Percentiles rank a stretch among this genome's conserved stretches.
Evolutionary conservation across 306 rosid genomes (phyloP).

Genomic region (Carpinus viminea): DNA sequence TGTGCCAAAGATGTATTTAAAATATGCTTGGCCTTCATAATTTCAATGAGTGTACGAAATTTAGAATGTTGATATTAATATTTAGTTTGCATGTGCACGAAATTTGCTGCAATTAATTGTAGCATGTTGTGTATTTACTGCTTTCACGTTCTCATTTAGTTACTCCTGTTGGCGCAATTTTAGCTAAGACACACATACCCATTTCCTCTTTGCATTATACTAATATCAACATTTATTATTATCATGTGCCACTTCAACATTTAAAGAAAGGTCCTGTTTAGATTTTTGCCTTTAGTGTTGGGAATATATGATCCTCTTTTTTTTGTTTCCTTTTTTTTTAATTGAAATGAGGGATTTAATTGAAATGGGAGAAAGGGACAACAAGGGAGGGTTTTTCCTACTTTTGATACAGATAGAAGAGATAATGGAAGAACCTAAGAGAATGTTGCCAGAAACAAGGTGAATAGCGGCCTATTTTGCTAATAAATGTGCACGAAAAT

Average conservation of each 20-base stretch:
- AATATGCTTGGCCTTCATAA: constrained; percentile 26
- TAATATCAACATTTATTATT: constrained; percentile 41
- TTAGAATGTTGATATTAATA: background rate
- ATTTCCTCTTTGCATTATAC: constrained; percentile 38
- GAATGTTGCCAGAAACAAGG: too few species aligned
- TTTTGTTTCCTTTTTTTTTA: too few species aligned
- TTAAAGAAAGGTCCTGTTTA: constrained; percentile 1
- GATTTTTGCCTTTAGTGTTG: background rate
- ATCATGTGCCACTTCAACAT: constrained; percentile 40
- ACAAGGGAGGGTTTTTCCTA: too few species aligned
- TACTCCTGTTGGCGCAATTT: constrained; percentile 55
- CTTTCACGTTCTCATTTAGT: constrained; percentile 59
- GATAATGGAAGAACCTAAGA: too few species aligned
- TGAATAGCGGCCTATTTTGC: too few species aligned
- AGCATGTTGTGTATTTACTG: constrained; percentile 57
- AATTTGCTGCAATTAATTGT: constrained; percentile 48
- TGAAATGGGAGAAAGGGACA: too few species aligned
- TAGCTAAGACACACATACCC: constrained; percentile 48
- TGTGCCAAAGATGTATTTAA: constrained; percentile 43
- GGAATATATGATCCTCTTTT: background rate
- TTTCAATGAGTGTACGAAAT: constrained; percentile 13
- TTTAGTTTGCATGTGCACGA: constrained; percentile 43
- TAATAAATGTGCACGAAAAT: too few species aligned
- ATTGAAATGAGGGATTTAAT: too few species aligned
- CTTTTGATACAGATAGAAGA: too few species aligned